These are phyloP conservation scores for Besnoitia besnoiti DNA, from an alignment of 169 alveolate species.

Conservation along the genomic window DNA sequence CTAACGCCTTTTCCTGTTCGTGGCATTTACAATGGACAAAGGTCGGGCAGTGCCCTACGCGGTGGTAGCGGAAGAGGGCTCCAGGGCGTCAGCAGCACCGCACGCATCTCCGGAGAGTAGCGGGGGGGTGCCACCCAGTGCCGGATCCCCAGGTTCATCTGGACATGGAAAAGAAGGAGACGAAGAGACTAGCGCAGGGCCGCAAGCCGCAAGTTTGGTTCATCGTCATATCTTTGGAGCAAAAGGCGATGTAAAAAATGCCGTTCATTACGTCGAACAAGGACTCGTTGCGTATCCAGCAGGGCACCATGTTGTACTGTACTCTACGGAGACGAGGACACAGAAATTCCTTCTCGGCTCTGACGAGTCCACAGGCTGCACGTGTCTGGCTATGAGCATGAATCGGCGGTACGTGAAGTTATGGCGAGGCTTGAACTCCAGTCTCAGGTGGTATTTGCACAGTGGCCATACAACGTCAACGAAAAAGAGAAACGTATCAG, in stretches of 20 bases:
- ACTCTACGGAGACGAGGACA: conserved; percentile 75
- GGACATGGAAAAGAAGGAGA: neutral
- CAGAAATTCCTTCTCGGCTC: conserved; percentile 73
- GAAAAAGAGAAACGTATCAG: too few species aligned
- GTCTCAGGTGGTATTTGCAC: too few species aligned
- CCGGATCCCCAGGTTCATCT: neutral
- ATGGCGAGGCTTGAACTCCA: neutral
- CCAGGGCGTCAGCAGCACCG: neutral
- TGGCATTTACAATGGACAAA: conserved; percentile 64
- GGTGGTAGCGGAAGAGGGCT: conserved; percentile 16
- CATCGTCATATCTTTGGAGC: conserved; percentile 75
- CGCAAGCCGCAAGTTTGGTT: conserved; percentile 49
- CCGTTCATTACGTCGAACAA: conserved; percentile 77
- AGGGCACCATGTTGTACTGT: conserved; percentile 82
- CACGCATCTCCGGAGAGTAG: neutral
- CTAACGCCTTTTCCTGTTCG: neutral
- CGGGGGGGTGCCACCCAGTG: neutral
- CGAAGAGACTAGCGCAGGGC: neutral
- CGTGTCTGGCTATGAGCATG: conserved; percentile 76
- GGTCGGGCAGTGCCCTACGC: neutral
- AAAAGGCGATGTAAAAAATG: conserved; percentile 71
- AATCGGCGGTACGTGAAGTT: conserved; percentile 51
- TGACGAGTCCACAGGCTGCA: conserved; percentile 80
- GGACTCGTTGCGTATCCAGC: conserved; percentile 79
- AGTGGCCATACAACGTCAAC: too few species aligned